These are phyloP conservation scores for Penicillium arizonense DNA, from an alignment of 495 filamentous ascomycete species.

Conservation along the genomic window DNA sequence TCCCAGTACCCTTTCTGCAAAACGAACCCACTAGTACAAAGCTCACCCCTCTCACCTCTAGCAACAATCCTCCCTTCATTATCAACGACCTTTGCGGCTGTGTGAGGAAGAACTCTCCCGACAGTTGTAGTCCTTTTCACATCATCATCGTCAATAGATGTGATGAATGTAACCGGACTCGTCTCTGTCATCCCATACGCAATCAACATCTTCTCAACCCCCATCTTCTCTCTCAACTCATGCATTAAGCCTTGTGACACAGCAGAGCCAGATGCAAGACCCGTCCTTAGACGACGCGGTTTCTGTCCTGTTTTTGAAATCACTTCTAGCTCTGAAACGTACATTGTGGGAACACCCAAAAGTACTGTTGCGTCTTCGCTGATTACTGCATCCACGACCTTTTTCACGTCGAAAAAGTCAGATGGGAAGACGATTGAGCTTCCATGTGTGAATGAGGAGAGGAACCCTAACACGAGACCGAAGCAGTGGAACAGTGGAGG, in stretches of 20 bases:
- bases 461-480: constrained; percentile 78
- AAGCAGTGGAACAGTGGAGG: constrained; percentile 87
- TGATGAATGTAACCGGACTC: constrained; percentile 18
- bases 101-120: constrained; percentile 70
- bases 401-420: constrained; percentile 20
- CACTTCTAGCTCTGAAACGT: constrained; percentile 71
- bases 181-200: constrained; percentile 26
- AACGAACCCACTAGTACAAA: constrained; percentile 71
- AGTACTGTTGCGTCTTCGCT: constrained; percentile 68
- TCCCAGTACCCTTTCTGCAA: constrained; percentile 84
- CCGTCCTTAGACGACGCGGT: constrained; percentile 15
- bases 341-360: constrained; percentile 90
- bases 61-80: constrained; percentile 48
- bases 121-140: constrained; percentile 38
- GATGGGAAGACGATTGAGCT: constrained; percentile 36
- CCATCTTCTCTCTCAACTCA: constrained; percentile 14
- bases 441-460: constrained; percentile 77
- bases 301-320: constrained; percentile 29
- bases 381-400: constrained; percentile 59
- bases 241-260: constrained; percentile 18
- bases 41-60: constrained; percentile 64
- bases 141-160: constrained; percentile 8
- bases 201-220: constrained; percentile 19
- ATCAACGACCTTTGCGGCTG: constrained; percentile 68
- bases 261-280: constrained; percentile 15